Evolutionary conservation across 495 filamentous ascomycete genomes (phyloP), one percentile per base, ranked within the genome.

Genomic region (Bombardia bombarda): DNA sequence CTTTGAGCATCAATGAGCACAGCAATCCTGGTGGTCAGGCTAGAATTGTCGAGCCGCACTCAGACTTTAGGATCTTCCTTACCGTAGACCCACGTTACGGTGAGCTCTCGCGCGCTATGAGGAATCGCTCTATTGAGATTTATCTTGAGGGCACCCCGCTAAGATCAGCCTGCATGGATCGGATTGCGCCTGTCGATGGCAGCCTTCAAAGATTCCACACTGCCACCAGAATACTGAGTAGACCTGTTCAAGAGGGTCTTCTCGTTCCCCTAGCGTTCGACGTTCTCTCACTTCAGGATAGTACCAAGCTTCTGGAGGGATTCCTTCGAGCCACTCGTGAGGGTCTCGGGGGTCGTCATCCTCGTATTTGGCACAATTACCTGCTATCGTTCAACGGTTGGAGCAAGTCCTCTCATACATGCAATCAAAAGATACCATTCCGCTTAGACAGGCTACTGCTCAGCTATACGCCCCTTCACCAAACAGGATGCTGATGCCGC

Each of bases 81-180:
- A 97, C 90, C 3, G 86, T 95, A 71, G 90, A 99, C 61, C 82
- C 93, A 33, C 80, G 80, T 19, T 83, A 95, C 62, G 93, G 93
- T 8, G 93, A 99, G 57, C 72, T 99, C 19, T 97, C 93, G 7
- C 75, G 90, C 43, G 93, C 93, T 3, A 97, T 99, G 93, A 75
- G 93, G 40, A 99, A 99, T 60, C 77, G 93, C 56, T 86, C 87
- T 43, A 72, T 95, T 38, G 93, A 99, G 61, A 82, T 99, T 6
- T 94, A 80, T 50, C 70, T 99, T 43, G 73, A 75, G 18, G 52
- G 44, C 8, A 39, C 59, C 0, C 51, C 45, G 3, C 57, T 47
- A 2, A 43, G 13, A 7, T 31, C 40, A 3, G 51, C 28, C 20
- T 52, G 48, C 49, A 30, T 50, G n/a, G 52, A 52, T 7, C 45